Percentiles rank a stretch among this genome's conserved stretches.
phyloP scores from a whole-genome alignment of 176 grass and related monocot genomes.

The Oryza glaberrima region DNA sequence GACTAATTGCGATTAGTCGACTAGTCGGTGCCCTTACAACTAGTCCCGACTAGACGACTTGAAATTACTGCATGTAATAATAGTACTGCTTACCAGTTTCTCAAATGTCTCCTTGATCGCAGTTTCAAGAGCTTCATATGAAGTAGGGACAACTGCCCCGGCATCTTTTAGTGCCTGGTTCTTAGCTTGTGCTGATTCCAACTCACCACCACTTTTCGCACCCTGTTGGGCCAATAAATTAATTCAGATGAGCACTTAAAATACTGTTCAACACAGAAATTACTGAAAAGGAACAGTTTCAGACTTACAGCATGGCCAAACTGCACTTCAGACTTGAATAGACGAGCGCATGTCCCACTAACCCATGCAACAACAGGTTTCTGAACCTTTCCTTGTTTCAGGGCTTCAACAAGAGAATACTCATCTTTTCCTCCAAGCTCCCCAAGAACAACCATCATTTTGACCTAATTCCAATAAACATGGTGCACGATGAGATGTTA shows the following conservation, averaged over 20 bases:
- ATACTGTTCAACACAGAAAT: conserved; percentile 35
- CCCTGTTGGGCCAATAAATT: conserved; percentile 59
- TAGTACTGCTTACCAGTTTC: conserved; percentile 67
- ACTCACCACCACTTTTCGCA: conserved; percentile 95
- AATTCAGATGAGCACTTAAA: conserved; percentile 15
- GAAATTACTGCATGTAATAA: neutral
- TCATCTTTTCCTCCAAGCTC: conserved; percentile 96
- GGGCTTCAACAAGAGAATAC: conserved; percentile 94
- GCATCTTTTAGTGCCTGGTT: conserved; percentile 90
- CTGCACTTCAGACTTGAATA: conserved; percentile 99
- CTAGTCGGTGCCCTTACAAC: too few species aligned
- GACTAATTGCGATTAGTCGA: too few species aligned
- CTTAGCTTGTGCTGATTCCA: conserved; percentile 98
- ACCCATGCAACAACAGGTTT: conserved; percentile 99
- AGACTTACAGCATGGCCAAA: conserved; percentile 97
- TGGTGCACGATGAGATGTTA: neutral
- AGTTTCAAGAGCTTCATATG: conserved; percentile 91
- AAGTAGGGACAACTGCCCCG: conserved; percentile 95
- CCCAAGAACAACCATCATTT: conserved; percentile 99
- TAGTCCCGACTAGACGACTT: too few species aligned
- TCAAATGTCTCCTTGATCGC: conserved; percentile 89
- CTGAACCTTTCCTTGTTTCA: conserved; percentile 96
- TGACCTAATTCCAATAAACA: conserved; percentile 68
- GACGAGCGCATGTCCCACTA: conserved; percentile 87
- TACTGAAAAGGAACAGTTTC: neutral